A percentile compares a stretch with the other conserved stretches of the same genome.
Conservation (phyloP, 208 protist species). For the Trypanosoma scelopori region DNA sequence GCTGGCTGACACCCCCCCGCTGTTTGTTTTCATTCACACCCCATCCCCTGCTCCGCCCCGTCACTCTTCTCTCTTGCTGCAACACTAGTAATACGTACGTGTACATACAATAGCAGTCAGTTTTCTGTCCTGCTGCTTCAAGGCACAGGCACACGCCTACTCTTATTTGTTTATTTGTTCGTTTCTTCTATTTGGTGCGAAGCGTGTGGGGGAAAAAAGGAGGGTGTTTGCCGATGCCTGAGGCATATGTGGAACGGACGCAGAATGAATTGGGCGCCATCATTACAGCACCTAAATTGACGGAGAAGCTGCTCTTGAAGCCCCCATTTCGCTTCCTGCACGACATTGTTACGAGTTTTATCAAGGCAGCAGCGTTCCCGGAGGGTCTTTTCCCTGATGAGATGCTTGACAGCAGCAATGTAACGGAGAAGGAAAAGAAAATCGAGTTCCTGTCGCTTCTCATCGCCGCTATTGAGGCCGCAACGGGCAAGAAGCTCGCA, state of each 20-base stretch:
- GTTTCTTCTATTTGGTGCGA: neutral
- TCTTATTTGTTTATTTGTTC: too few species aligned
- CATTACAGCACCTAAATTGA: slow-evolving; percentile 79
- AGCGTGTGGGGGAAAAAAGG: neutral
- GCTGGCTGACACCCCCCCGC: neutral
- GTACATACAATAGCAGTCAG: too few species aligned
- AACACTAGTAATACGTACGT: too few species aligned
- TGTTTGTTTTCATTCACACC: neutral
- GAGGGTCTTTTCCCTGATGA: slow-evolving; percentile 58
- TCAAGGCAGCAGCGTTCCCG: slow-evolving; percentile 71
- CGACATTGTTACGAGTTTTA: slow-evolving; percentile 78
- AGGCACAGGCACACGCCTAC: neutral
- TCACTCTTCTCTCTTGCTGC: neutral
- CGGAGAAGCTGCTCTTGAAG: slow-evolving; percentile 84
- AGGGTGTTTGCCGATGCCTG: slow-evolving; percentile 14
- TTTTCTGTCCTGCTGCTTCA: neutral
- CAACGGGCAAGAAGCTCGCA: slow-evolving; percentile 53
- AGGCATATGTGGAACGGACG: slow-evolving; percentile 72
- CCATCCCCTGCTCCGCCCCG: neutral
- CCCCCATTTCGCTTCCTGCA: slow-evolving; percentile 92
- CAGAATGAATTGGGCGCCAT: slow-evolving; percentile 74
- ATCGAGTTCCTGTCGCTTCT: slow-evolving; percentile 73
- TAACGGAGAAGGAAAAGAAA: slow-evolving; percentile 84
- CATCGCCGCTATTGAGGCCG: slow-evolving; percentile 77
- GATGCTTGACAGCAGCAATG: slow-evolving; percentile 75